These are phyloP conservation scores for Suhomyces pyralidae DNA, from an alignment of 805 yeast species.

Conservation along the genomic window DNA sequence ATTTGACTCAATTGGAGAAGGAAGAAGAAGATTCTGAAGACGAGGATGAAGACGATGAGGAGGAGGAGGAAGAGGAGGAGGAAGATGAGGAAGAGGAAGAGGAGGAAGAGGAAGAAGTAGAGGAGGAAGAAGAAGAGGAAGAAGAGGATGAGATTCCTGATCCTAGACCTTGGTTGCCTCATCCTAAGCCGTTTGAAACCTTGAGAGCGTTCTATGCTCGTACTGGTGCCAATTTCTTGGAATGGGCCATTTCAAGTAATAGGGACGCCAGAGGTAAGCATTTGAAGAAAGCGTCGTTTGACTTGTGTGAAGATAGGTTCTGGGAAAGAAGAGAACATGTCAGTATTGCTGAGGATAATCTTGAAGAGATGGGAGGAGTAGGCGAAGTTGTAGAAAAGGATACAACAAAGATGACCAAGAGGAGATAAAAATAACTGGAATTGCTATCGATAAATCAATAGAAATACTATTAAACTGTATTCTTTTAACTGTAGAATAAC, in stretches of 20 bases:
- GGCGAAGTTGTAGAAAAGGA: constrained; percentile 83
- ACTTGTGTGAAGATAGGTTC: constrained; percentile 90
- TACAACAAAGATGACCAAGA: constrained; percentile 40
- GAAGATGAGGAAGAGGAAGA: constrained; percentile 39
- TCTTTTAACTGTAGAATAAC: too few relatives aligned
- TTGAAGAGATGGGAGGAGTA: constrained; percentile 89
- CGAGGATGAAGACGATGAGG: constrained; percentile 60
- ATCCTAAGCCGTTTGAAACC: constrained; percentile 89
- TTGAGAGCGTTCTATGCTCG: constrained; percentile 82
- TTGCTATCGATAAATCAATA: too few relatives aligned
- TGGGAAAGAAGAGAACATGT: constrained; percentile 98
- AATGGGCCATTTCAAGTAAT: constrained; percentile 89
- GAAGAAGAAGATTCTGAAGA: constrained; percentile 61
- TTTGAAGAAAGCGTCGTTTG: constrained; percentile 84
- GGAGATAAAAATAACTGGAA: constrained; percentile 46
- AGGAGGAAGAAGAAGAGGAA: constrained; percentile 52
- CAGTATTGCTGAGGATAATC: constrained; percentile 79
- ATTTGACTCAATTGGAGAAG: constrained; percentile 54
- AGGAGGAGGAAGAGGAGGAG: constrained; percentile 53
- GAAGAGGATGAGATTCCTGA: constrained; percentile 77
- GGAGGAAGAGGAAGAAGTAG: constrained; percentile 69
- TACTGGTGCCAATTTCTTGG: constrained; percentile 81
- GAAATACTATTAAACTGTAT: too few relatives aligned
- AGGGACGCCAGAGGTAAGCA: constrained; percentile 86
- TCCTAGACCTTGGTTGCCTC: constrained; percentile 94